Evolutionary conservation across 1,284 basidiomycete genomes (phyloP), one percentile per base, ranked within the genome.

Genomic region (Leccinum angustisporum): DNA sequence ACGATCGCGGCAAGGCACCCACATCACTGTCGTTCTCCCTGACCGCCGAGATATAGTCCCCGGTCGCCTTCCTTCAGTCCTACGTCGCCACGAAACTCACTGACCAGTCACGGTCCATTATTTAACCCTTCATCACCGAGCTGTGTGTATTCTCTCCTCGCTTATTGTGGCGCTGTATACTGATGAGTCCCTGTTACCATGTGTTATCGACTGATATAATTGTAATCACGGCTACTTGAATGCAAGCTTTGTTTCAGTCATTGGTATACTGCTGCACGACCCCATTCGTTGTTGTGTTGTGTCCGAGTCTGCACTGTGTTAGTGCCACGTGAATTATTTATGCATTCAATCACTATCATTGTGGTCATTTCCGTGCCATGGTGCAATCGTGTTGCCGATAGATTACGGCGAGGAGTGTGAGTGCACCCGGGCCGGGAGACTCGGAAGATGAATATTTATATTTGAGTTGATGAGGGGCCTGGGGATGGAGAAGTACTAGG

Each of bases 11-110:
- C 30, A 30, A 30, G 30, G 30, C 30, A 30, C 30, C 30, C 30
- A 91, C 92, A 0, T 92, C 90, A 1, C 92, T 92, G 1, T 88
- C 90, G 14, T 95, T 93, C 81, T 94, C 91, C 3, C 93, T 93
- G 0, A 91, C 93, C 88, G 11, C 91, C 91, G 13, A 83, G 88
- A n/a, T 93, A 93, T 75, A 92, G 88, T 66, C 90, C 90, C 1
- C 87, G 87, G 69, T 92, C 91, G 0, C 92, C 93, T 9, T 90
- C 89, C 0, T 95, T 94, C 79, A 91, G 88, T 63, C 91, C 92
- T 0, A 91, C 91, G 1, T 93, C 90, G 4, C 92, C 92, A 10
- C 84, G 88, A 18, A 94, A 92, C 75, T 92, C 90, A 8, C 92
- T 92, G 1, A 91, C 91, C 27, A 27, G 27, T 27, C 27, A 27